Base-by-base conservation (phyloP, 2,329 filamentous ascomycete genomes). In the Cercospora berteroae region DNA sequence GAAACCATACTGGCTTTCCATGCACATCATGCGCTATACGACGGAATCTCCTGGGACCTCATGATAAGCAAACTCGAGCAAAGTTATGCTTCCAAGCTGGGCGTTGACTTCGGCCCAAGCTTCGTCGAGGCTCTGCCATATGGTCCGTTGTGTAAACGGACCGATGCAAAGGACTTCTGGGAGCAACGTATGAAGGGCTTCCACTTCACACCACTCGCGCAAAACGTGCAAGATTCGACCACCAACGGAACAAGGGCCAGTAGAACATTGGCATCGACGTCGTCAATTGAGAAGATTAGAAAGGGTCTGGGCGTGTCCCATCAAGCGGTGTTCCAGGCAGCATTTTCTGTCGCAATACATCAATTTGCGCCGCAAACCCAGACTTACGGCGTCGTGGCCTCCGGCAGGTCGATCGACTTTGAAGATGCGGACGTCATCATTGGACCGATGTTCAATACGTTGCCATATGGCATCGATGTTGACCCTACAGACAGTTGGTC, bases 401-500 rank as follows among this genome's bases (percentile, higher is more conserved):
- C 93, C 6, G 94, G 94, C 0, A 86, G 94, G 67, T 86, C 88
- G 0, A 86, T 96, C 4, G 86, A 91, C 52, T 80, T 93, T 12
- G 84, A 89, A 7, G 83, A 83, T 1, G 85, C 89, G 1, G 90
- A 93, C 57, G 76, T 83, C 23, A 86, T 91, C 0, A 85, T 95
- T 50, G 94, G 94, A 0, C 94, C 94, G 0, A 80, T 97, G 20
- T 96, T 97, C 84, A 97, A 97, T 76, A 97, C 93, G 0, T 81
- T 97, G 1, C 93, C 94, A 0, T 93, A 90, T 75, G 84, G 86
- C 64, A 79, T 88, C 36, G 75, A 80, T 5, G 71, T 85, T 13
- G 68, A 79, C 6, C 70, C 77, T 0, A 74, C 78, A 0, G 80
- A 84, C 4, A 87, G 83, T 0, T 93, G 90, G 87, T 76, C 80